Evolutionary conservation across 2,329 filamentous ascomycete species (phyloP).

Genomic region (Colletotrichum agaves): DNA sequence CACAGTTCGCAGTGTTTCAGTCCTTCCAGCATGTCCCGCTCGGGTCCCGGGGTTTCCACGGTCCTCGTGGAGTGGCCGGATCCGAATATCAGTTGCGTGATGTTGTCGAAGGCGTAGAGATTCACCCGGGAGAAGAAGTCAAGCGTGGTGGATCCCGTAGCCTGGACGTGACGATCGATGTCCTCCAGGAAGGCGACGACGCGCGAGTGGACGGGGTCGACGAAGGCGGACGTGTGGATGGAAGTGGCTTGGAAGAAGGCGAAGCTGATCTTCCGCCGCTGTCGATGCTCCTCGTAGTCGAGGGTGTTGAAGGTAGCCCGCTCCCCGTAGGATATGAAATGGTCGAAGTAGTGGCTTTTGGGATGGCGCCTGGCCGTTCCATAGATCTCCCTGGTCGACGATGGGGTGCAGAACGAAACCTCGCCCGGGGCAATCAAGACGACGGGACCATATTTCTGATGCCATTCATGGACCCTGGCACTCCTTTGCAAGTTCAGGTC

Average conservation of each 20-base stretch:
- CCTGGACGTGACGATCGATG: not conserved
- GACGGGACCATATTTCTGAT: not conserved
- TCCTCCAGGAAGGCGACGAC: not conserved
- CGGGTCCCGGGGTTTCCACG: too few relatives aligned
- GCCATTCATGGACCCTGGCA: too few relatives aligned
- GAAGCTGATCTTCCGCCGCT: not conserved
- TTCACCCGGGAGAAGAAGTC: too few relatives aligned
- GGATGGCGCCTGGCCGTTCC: not conserved
- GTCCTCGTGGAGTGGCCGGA: too few relatives aligned
- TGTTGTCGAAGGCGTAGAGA: too few relatives aligned
- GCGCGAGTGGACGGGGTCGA: too few relatives aligned
- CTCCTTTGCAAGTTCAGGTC: too few relatives aligned
- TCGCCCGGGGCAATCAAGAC: conserved; percentile 1
- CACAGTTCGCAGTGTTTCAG: too few relatives aligned
- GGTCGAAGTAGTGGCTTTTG: not conserved
- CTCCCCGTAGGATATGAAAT: not conserved
- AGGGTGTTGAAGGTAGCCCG: not conserved
- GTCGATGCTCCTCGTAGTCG: not conserved
- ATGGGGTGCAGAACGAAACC: not conserved
- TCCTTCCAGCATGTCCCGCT: too few relatives aligned
- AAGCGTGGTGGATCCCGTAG: too few relatives aligned
- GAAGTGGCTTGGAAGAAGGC: not conserved
- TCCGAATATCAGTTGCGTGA: too few relatives aligned
- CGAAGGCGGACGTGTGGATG: not conserved
- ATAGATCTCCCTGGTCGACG: conserved; percentile 3